phyloP scores from a whole-genome alignment of 139 green algal species.

The Pleodorina starrii region DNA sequence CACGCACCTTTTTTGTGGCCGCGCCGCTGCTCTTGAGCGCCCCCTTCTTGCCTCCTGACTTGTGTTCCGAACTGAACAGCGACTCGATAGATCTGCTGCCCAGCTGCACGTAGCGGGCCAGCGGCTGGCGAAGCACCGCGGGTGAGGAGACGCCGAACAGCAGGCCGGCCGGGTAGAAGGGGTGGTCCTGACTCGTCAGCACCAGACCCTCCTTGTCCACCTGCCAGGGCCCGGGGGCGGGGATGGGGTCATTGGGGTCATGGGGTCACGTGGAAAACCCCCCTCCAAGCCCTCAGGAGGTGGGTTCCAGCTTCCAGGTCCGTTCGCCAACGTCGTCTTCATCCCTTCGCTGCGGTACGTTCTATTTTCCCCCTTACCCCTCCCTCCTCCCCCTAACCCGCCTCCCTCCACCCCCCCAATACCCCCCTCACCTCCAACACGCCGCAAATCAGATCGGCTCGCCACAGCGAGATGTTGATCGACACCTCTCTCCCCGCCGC shows the following conservation, averaged over 20 bases:
- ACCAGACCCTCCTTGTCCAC: constrained; percentile 54
- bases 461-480: constrained; percentile 50
- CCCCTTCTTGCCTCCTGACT: constrained; percentile 8
- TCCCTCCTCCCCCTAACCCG: too few species aligned
- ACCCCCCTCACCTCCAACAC: too few species aligned
- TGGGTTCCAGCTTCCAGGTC: too few species aligned
- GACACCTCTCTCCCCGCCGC: constrained; percentile 1
- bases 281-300: too few species aligned
- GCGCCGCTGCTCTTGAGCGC: constrained; percentile 19
- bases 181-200: constrained; percentile 28
- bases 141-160: constrained; percentile 17
- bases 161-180: constrained; percentile 40
- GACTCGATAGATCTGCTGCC: background rate
- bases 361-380: too few species aligned
- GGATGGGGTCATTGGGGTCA: too few species aligned
- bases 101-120: constrained; percentile 29
- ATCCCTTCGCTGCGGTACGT: too few species aligned
- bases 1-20: constrained; percentile 5
- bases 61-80: background rate
- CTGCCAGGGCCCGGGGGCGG: too few species aligned
- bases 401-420: too few species aligned
- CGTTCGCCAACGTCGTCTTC: too few species aligned
- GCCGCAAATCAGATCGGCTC: constrained; percentile 51
- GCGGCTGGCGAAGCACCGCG: constrained; percentile 12
- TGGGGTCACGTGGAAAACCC: too few species aligned